Evolutionary conservation across 306 rosid genomes (phyloP).

Genomic region (Canavalia ensiformis): DNA sequence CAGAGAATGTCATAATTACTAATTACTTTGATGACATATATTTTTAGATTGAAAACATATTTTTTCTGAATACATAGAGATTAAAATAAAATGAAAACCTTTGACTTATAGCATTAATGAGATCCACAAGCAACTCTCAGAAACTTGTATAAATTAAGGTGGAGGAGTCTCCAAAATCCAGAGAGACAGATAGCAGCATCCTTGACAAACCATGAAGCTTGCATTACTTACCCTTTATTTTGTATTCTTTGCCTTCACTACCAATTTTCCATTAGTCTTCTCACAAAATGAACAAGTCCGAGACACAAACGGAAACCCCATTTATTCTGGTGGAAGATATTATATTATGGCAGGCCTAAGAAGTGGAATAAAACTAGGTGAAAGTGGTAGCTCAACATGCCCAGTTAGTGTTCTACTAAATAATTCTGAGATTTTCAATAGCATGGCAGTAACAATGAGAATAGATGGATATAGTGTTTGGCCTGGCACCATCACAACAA

Average conservation of each 20-base stretch:
- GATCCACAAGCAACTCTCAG: background rate
- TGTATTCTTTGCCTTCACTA: constrained; percentile 5
- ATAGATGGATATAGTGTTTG: too few relatives aligned
- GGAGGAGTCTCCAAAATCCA: background rate
- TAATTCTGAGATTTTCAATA: background rate
- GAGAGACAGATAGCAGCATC: background rate
- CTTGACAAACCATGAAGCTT: constrained; percentile 22
- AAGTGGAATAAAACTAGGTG: background rate
- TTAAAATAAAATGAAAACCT: background rate
- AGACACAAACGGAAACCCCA: background rate
- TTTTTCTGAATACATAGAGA: too few relatives aligned
- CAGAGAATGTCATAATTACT: too few relatives aligned
- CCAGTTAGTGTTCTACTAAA: constrained; percentile 23
- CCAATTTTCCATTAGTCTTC: constrained; percentile 3
- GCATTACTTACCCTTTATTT: background rate
- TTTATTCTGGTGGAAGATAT: background rate
- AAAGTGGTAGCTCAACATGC: constrained; percentile 1
- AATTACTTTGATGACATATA: too few relatives aligned
- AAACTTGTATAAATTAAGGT: background rate
- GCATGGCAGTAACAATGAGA: background rate
- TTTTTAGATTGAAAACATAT: too few relatives aligned
- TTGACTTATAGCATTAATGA: background rate
- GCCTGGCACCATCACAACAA: background rate
- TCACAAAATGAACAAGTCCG: constrained; percentile 19
- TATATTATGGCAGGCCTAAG: background rate